Conservation (phyloP, 1,139 yeast genomes). For the Pichia sp. region DNA sequence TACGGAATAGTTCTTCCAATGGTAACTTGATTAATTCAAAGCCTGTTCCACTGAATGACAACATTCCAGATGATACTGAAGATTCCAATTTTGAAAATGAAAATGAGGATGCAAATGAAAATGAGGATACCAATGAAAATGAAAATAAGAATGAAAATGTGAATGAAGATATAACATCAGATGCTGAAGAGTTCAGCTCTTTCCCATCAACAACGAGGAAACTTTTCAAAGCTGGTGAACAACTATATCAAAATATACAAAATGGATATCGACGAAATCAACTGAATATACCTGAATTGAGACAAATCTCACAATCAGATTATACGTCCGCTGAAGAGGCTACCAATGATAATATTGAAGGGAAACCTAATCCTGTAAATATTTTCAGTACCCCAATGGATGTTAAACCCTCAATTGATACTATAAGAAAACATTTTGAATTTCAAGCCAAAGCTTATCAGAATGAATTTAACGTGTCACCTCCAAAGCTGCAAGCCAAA, state of each 20-base stretch:
- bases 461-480: constrained; percentile 8
- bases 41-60: too few species aligned
- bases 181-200: constrained; percentile 22
- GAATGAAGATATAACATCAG: constrained; percentile 22
- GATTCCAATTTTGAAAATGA: neutral
- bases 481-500: constrained; percentile 7
- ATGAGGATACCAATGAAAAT: constrained; percentile 3
- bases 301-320: constrained; percentile 18
- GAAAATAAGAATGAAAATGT: constrained; percentile 12
- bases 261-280: constrained; percentile 8
- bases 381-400: neutral
- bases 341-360: neutral
- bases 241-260: constrained; percentile 21
- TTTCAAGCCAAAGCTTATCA: constrained; percentile 5
- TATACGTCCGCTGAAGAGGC: constrained; percentile 24
- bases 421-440: constrained; percentile 1
- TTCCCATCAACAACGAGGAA: constrained; percentile 19
- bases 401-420: neutral
- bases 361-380: neutral
- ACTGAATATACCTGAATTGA: constrained; percentile 5
- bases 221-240: constrained; percentile 19
- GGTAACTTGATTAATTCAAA: constrained; percentile 2
- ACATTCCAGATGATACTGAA: too few species aligned
- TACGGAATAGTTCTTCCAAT: constrained; percentile 8
- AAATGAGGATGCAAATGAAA: neutral